Conservation (phyloP, 176 grass and related monocot genomes). For the Juncus effusus region DNA sequence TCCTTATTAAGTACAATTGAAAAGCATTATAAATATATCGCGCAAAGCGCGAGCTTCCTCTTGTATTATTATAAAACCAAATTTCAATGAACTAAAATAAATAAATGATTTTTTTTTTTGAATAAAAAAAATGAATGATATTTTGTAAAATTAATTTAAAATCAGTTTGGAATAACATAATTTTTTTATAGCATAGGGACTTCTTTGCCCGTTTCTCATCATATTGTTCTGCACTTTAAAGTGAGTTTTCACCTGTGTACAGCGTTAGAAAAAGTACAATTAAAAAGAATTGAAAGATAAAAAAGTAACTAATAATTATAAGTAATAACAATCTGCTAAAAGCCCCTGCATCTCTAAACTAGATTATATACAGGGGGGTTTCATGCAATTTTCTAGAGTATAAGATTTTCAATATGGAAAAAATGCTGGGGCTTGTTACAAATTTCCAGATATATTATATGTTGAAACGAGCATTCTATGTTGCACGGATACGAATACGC, state of each 20-base stretch:
- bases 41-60: no score
- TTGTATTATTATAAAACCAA: no score
- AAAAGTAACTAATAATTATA: neutral
- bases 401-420: neutral
- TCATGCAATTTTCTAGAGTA: neutral
- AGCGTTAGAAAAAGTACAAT: slow-evolving; percentile 20
- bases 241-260: slow-evolving; percentile 22
- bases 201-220: no score
- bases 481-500: neutral
- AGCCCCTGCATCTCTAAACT: neutral
- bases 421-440: neutral
- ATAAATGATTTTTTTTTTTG: no score
- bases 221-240: slow-evolving; percentile 23
- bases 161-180: no score
- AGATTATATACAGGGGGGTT: neutral
- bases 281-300: neutral
- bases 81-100: no score
- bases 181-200: no score
- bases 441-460: neutral
- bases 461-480: neutral
- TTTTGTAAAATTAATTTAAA: no score
- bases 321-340: neutral
- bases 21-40: no score
- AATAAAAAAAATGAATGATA: no score
- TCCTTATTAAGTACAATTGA: no score